Evolutionary conservation across 2,329 filamentous ascomycete genomes (phyloP).

Genomic region (Thielaviopsis ethacetica): DNA sequence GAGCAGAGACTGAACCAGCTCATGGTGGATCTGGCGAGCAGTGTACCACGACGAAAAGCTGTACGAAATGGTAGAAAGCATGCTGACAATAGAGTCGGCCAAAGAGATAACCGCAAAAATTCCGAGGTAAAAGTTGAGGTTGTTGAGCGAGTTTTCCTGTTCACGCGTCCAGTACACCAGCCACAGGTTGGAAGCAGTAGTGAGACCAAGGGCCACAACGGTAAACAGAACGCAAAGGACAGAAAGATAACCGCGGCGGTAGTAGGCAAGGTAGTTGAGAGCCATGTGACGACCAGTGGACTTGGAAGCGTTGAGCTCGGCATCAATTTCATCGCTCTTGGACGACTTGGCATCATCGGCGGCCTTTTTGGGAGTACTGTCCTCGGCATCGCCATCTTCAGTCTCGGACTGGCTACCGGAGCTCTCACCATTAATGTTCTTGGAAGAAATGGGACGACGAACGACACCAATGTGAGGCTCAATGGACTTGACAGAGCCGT

Average conservation of each 20-base stretch:
- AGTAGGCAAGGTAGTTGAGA: constrained; percentile 28
- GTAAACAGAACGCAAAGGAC: constrained; percentile 3
- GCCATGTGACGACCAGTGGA: constrained; percentile 9
- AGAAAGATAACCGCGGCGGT: constrained; percentile 5
- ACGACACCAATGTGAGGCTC: constrained; percentile 30
- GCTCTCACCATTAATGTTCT: constrained; percentile 20
- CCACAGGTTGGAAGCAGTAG: constrained; percentile 22
- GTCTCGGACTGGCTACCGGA: not conserved
- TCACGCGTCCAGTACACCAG: constrained; percentile 28
- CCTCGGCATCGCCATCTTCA: not conserved
- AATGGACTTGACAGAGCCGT: constrained; percentile 24
- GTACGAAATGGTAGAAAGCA: constrained; percentile 28
- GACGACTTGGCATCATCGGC: not conserved
- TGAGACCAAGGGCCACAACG: constrained; percentile 4
- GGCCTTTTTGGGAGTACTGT: not conserved
- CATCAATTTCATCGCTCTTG: constrained; percentile 10
- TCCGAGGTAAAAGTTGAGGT: constrained; percentile 34
- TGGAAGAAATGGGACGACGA: constrained; percentile 18
- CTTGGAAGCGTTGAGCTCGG: constrained; percentile 11
- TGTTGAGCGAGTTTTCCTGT: constrained; percentile 22
- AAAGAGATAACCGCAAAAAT: constrained; percentile 33
- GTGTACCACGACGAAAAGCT: constrained; percentile 41
- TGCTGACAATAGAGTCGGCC: constrained; percentile 26
- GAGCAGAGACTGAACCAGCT: constrained; percentile 35
- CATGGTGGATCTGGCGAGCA: constrained; percentile 33